These are phyloP conservation scores for Exserohilum turcica DNA, from an alignment of 2,329 filamentous ascomycete genomes.

Conservation along the genomic window DNA sequence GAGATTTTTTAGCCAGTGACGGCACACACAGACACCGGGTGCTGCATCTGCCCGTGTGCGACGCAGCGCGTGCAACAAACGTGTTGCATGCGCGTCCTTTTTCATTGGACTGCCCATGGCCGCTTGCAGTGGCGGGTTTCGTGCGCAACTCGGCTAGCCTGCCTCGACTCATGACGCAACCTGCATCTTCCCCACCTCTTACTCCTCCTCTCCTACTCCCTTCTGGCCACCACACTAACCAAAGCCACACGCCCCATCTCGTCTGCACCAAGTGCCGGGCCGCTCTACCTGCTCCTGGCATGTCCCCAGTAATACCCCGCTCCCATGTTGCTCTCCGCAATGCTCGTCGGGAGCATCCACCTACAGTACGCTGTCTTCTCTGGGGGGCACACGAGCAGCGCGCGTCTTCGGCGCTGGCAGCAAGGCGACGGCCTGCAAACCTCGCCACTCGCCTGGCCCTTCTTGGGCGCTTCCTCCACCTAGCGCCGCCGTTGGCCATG, in stretches of 20 bases:
- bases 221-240: neutral
- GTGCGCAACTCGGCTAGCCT: constrained; percentile 5
- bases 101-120: neutral
- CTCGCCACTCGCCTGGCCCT: no score
- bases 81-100: neutral
- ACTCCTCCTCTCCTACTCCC: neutral
- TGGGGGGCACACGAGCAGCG: neutral
- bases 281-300: neutral
- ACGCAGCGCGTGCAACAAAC: neutral
- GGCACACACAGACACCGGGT: no score
- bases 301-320: neutral
- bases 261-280: neutral
- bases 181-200: neutral
- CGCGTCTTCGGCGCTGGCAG: no score
- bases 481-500: no score
- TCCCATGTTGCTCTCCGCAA: neutral
- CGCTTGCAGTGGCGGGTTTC: neutral
- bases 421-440: no score
- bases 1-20: no score
- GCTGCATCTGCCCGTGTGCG: no score
- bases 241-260: neutral
- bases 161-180: constrained; percentile 10
- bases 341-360: neutral
- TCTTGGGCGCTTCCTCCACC: no score
- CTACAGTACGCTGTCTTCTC: no score